Evolutionary conservation across 345 rosid species (phyloP), one percentile per base, ranked within the genome.

Genomic region (Erysimum cheiranthoides): DNA sequence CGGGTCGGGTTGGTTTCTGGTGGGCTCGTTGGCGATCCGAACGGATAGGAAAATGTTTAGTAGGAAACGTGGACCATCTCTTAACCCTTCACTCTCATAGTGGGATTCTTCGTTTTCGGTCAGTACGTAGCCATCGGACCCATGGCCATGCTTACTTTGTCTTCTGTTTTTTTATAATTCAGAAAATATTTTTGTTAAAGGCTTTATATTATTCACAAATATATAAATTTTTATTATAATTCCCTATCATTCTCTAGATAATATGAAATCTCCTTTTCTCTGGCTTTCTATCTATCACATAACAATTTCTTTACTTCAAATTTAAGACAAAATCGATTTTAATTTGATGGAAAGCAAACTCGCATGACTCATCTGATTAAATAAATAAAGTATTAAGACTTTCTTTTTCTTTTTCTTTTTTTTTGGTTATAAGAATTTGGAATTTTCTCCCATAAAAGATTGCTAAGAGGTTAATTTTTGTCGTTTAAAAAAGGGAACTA

Each of bases 111-210:
- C 73, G 28, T 67, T 67, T 67, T 60, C 32, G 61, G 79, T 75
- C 30, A 67, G 73, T 45, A 75, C 73, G 59, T 75, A 68, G 54
- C 47, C 62, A 49, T 60, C 58, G 62, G 79, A 68, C 74, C 73
- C 79, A 74, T 74, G 42, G 8, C 70, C 80, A 76, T 76, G 66
- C 65, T 64, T 62, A 76, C 75, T 63, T 76, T 76, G 75, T 70
- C 49, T 54, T 31, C 70, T 27, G 50, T 35, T 70, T 74, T 42
- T 35, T 18, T 38, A 69, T 76, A 53, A 62, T 76, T 61, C 43
- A 70, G 2, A 36, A 36, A 4, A 11, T n/a, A 32, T 61, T 21
- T 21, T 21, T 21, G 25, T 21, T 21, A 21, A 21, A 21, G 25
- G 25, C 25, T 52, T 34, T 59, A 25, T 34, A 69, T 76, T 45